Percentiles rank a stretch among this genome's conserved stretches.
Evolutionary conservation across 2,329 filamentous ascomycete genomes (phyloP).

Genomic region (Thielaviopsis punctulata): DNA sequence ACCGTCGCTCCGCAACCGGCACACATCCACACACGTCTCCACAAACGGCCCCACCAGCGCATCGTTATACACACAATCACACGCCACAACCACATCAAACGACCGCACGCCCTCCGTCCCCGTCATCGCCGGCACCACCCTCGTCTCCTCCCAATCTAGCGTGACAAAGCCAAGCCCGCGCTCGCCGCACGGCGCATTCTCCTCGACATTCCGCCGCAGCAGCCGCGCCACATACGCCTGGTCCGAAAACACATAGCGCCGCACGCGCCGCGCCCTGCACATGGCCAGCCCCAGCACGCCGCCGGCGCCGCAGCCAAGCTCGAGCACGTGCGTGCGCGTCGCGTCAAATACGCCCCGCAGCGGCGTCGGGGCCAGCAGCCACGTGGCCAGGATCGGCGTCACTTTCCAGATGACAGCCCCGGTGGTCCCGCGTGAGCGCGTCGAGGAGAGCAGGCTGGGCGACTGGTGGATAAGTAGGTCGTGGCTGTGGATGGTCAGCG

Average conservation of each 20-base stretch:
- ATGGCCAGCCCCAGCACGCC: conserved; percentile 60
- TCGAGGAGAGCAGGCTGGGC: conserved; percentile 62
- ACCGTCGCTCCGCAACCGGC: conserved; percentile 33
- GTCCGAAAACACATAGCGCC: conserved; percentile 64
- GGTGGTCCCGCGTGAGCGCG: conserved; percentile 43
- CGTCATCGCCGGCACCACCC: conserved; percentile 27
- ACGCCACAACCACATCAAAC: conserved; percentile 64
- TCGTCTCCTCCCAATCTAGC: conserved; percentile 70
- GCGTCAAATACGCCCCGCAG: conserved; percentile 29
- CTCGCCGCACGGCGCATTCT: conserved; percentile 29
- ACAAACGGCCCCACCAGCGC: conserved; percentile 66
- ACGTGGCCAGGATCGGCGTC: conserved; percentile 65
- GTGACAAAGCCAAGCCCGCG: conserved; percentile 32
- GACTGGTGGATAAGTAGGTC: conserved; percentile 72
- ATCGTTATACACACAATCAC: conserved; percentile 93
- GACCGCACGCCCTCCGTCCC: background rate
- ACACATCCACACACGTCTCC: conserved; percentile 62
- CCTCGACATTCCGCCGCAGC: conserved; percentile 56
- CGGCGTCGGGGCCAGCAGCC: conserved; percentile 45
- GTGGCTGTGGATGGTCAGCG: conserved; percentile 48
- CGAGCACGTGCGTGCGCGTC: conserved; percentile 43
- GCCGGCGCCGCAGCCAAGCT: conserved; percentile 79
- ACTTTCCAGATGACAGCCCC: conserved; percentile 75
- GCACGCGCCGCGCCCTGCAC: conserved; percentile 38
- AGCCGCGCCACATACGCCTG: conserved; percentile 69